Evolutionary conservation across 495 filamentous ascomycete genomes (phyloP), one percentile per base, ranked within the genome.

Genomic region (Letharia lupina): DNA sequence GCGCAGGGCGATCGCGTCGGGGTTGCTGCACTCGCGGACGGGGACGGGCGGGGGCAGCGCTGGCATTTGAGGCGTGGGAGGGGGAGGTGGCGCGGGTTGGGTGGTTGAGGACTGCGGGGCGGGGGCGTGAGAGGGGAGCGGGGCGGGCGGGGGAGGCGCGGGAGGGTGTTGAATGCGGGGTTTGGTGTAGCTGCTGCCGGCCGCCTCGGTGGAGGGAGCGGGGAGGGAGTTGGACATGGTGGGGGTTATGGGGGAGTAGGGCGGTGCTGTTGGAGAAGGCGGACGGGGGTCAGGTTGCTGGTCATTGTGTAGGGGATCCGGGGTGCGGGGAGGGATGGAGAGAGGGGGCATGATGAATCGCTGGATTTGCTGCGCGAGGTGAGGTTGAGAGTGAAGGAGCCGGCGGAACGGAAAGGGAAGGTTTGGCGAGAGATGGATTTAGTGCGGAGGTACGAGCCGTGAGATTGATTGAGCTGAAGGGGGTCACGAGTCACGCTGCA

Each of bases 1-100:
- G 47, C 86, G 84, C 39, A 96, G 79, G 5, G 92, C 92, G 33
- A 95, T 87, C 2, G 86, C 91, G 78, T 96, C 92, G 7, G 90
- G 85, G 70, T 95, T 95, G 60, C 84, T 80, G 68, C 86, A 87
- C 73, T 91, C 87, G 64, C 84, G 83, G 70, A 96, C 86, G 15
- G 91, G 87, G 16, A 84, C 79, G 1, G 87, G 77, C 0, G 80
- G 75, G 18, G 77, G 78, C 4, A 75, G 77, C 45, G 58, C 44
- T n/a, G 40, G 18, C 6, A 63, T 56, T 35, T 58, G 39, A 1
- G 47, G 7, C 31, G 68, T 54, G 20, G n/a, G 13, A 8, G 20
- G 66, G 15, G 33, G 18, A 39, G 41, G 41, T 15, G 1, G 16
- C 2, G 35, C 58, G 58, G 18, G 54, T 58, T 10, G 47, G 8